A percentile compares a stretch with the other conserved stretches of the same genome.
Evolutionary conservation across 257 asterid species (phyloP).

Genomic region (Solanum bulbocastanum): DNA sequence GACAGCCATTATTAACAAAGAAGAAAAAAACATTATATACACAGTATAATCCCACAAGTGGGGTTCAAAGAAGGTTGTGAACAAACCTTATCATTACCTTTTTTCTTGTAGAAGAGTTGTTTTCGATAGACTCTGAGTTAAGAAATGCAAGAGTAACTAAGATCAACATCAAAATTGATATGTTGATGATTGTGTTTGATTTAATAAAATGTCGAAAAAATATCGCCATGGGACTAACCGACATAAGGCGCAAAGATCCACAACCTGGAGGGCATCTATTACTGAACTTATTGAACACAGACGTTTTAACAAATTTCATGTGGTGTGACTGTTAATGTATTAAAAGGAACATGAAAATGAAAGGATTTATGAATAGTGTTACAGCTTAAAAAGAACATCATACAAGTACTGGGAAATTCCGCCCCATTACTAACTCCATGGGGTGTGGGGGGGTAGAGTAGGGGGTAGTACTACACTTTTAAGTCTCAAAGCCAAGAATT

Average conservation of each 20-base stretch:
- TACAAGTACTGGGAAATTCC: not conserved
- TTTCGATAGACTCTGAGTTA: not conserved
- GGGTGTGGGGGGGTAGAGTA: not conserved
- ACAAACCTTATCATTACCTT: not conserved
- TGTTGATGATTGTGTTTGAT: not conserved
- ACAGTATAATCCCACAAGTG: not conserved
- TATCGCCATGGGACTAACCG: not conserved
- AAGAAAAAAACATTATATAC: not conserved
- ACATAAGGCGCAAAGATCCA: not conserved
- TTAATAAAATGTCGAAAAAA: not conserved
- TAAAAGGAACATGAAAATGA: not conserved
- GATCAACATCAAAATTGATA: not conserved
- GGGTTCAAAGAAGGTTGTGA: not conserved
- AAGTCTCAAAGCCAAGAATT: not conserved
- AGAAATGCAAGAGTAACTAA: not conserved
- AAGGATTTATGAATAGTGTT: not conserved
- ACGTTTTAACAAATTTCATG: not conserved
- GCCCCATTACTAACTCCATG: not conserved
- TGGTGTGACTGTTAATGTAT: not conserved
- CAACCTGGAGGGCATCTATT: not conserved
- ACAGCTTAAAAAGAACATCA: not conserved
- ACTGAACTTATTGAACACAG: not conserved
- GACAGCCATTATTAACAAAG: not conserved
- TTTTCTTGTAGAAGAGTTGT: not conserved
- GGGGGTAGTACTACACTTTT: not conserved